Conservation (phyloP, 352 stramenopile genomes). For the Phytophthora multivora region DNA sequence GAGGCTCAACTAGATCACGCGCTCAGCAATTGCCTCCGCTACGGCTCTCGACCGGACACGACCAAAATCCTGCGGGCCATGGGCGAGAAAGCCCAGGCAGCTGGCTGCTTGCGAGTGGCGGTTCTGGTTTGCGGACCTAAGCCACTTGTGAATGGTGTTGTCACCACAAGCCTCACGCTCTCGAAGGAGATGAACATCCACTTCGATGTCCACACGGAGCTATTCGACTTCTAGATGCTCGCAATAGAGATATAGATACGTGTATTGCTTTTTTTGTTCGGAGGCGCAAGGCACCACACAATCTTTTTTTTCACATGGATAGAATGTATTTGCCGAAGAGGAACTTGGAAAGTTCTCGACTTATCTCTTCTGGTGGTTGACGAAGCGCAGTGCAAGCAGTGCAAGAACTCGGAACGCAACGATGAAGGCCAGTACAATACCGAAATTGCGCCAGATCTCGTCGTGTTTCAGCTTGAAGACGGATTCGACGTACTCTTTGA, state of each 20-base stretch:
- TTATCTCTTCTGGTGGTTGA: slow-evolving; percentile 46
- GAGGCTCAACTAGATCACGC: slow-evolving; percentile 26
- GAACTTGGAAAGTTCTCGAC: not conserved
- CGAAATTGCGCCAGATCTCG: slow-evolving; percentile 41
- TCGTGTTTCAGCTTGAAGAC: slow-evolving; percentile 50
- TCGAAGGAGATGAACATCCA: too few species aligned
- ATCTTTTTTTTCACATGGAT: too few species aligned
- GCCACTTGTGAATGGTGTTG: slow-evolving; percentile 28
- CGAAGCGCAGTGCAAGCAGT: slow-evolving; percentile 44
- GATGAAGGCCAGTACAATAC: slow-evolving; percentile 38
- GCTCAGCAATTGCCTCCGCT: slow-evolving; percentile 25
- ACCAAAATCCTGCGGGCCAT: slow-evolving; percentile 18
- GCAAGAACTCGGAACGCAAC: slow-evolving; percentile 36
- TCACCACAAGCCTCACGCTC: slow-evolving; percentile 11
- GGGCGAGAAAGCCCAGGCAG: slow-evolving; percentile 27
- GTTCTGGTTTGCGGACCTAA: slow-evolving; percentile 46
- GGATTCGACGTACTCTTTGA: slow-evolving; percentile 48
- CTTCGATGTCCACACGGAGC: slow-evolving; percentile 22
- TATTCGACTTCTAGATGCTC: not conserved
- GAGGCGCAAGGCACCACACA: too few species aligned
- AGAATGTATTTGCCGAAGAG: not conserved
- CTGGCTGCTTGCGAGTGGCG: slow-evolving; percentile 26
- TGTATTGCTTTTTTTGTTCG: too few species aligned
- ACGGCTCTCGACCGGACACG: slow-evolving; percentile 27
- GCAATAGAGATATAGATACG: not conserved